phyloP scores from a whole-genome alignment of 2,329 filamentous ascomycete genomes.

The Hypoxylon sp. region DNA sequence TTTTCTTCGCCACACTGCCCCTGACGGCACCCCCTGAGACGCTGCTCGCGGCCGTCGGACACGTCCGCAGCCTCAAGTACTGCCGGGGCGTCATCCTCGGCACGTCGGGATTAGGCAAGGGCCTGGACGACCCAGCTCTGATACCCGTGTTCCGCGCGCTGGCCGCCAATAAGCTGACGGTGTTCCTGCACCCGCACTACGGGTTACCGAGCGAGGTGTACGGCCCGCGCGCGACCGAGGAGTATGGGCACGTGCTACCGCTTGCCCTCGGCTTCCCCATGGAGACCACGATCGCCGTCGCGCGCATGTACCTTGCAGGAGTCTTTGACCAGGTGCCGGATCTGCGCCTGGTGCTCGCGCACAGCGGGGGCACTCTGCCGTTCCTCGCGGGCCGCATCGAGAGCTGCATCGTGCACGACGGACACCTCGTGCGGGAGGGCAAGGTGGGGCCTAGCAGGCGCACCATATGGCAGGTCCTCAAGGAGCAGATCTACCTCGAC shows the following conservation, averaged over 20 bases:
- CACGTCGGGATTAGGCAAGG: conserved; percentile 83
- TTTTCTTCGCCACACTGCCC: conserved; percentile 86
- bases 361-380: conserved; percentile 89
- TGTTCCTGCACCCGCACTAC: conserved; percentile 95
- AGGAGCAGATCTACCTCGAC: conserved; percentile 87
- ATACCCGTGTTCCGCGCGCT: conserved; percentile 81
- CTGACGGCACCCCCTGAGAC: conserved; percentile 75
- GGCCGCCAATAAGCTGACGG: conserved; percentile 72
- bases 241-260: conserved; percentile 90
- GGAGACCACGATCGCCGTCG: conserved; percentile 92
- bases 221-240: conserved; percentile 74
- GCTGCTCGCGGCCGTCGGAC: conserved; percentile 75
- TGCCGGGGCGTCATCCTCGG: conserved; percentile 91
- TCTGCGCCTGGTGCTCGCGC: conserved; percentile 83
- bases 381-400: conserved; percentile 92
- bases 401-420: conserved; percentile 88
- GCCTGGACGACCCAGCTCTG: conserved; percentile 82
- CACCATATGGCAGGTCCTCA: conserved; percentile 70
- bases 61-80: conserved; percentile 73
- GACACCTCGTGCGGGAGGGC: conserved; percentile 76
- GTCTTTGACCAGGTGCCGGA: conserved; percentile 83
- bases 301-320: conserved; percentile 87
- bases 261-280: conserved; percentile 90
- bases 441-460: conserved; percentile 64
- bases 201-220: conserved; percentile 86